Base-by-base conservation (phyloP, 371 early-diverging fungal genomes). In the Rhizopus microsporus region DNA sequence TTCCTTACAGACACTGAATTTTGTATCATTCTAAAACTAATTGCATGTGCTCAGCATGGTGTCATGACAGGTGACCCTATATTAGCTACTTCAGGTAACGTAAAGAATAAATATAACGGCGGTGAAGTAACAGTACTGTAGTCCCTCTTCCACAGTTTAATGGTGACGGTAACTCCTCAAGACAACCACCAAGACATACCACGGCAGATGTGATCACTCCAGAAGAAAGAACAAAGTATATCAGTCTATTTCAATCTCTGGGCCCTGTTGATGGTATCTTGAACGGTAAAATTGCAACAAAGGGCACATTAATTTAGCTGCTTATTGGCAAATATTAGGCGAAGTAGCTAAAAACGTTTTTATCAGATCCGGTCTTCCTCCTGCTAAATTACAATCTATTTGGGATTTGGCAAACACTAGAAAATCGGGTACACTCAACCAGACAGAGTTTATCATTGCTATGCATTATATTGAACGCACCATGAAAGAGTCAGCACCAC, bases 31-130 rank as follows among this genome's bases (percentile, higher is more conserved):
- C 68, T 95, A 58, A 96, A 95, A 68, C 68, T 94, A 51, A 93
- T 96, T 64, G 90, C 94, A 1, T 81, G 93, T 59, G 91, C 88
- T 23, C 97, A 96, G 65, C 80, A 81, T 58, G 91, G 90, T 40
- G 65, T 69, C 37, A 53, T 69, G 55, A 67, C 72, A 43, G 60
- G 62, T 30, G 68, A 68, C n/a, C 69, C 68, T 40, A 70, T 80
- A 17, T 39, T 78, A 38, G 56, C 68, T 31, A 74, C 77, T 5
- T 44, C 61, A 53, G 75, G 79, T 78, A 66, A 59, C 61, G 69
- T 49, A 58, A 65, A 48, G 56, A 66, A n/a, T 13, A 40, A 44
- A 9, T 13, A 0, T 13, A 29, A 17, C 10, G 5, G 4, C 5
- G 30, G 13, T n/a, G 44, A 13, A 29, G 29, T 35, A 15, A 2